Conservation (phyloP, 371 early-diverging fungal genomes). For the Lichtheimia ramosa region DNA sequence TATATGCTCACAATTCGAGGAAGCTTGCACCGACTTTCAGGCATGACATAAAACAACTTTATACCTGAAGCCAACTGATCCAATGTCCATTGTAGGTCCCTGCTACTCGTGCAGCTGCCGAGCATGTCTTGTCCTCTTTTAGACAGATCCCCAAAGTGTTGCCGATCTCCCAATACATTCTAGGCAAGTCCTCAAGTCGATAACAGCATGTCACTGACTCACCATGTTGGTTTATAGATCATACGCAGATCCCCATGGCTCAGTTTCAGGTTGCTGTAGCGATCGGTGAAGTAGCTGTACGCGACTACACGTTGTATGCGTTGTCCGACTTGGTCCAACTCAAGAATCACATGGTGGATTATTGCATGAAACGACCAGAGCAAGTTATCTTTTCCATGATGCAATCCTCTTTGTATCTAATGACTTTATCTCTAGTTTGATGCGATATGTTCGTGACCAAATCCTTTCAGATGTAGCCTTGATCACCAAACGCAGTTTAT, state of each 20-base stretch:
- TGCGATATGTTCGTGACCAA: slow-evolving; percentile 49
- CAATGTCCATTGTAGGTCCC: slow-evolving; percentile 28
- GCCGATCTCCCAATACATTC: slow-evolving; percentile 64
- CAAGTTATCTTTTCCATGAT: slow-evolving; percentile 10
- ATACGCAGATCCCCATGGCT: slow-evolving; percentile 53
- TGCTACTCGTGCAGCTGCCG: slow-evolving; percentile 61
- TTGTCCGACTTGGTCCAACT: slow-evolving; percentile 45
- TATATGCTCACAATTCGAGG: slow-evolving; percentile 56
- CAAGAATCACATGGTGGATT: slow-evolving; percentile 60
- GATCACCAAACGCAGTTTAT: slow-evolving; percentile 67
- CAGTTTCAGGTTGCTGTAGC: slow-evolving; percentile 68
- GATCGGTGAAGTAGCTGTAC: slow-evolving; percentile 54
- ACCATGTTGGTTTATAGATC: slow-evolving; percentile 32
- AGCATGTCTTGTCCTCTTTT: slow-evolving; percentile 57
- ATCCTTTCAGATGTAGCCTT: slow-evolving; percentile 52
- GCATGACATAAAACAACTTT: slow-evolving; percentile 22
- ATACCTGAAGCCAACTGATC: background rate
- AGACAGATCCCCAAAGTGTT: slow-evolving; percentile 61
- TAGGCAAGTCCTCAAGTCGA: slow-evolving; percentile 38
- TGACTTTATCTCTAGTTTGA: slow-evolving; percentile 24
- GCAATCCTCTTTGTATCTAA: background rate
- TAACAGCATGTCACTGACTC: background rate
- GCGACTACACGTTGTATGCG: slow-evolving; percentile 62
- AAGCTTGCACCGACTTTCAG: slow-evolving; percentile 68
- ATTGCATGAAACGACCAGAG: slow-evolving; percentile 48